Percentiles rank a stretch among this genome's conserved stretches.
Conservation (phyloP, 2,329 filamentous ascomycete species). For the Colletotrichum zoysiae region DNA sequence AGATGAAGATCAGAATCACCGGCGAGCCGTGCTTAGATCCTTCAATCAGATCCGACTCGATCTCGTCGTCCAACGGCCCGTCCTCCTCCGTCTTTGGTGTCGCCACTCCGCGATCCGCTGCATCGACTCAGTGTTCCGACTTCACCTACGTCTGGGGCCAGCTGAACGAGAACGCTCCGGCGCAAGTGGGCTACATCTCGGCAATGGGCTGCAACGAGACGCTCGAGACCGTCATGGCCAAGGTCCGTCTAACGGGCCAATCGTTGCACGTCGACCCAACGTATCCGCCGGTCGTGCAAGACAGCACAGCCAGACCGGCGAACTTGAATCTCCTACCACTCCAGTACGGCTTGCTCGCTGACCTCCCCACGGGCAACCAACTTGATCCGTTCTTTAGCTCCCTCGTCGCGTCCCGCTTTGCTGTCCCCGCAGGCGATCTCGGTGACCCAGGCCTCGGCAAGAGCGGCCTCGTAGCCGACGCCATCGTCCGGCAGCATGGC, state of each 20-base stretch:
- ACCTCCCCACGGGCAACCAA: conserved; percentile 45
- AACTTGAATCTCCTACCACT: conserved; percentile 46
- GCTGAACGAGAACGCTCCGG: conserved; percentile 45
- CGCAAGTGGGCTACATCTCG: conserved; percentile 48
- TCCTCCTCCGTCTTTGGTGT: conserved; percentile 46
- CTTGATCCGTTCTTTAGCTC: conserved; percentile 54
- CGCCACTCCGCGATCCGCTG: conserved; percentile 38
- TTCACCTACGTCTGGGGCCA: conserved; percentile 54
- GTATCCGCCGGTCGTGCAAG: conserved; percentile 47
- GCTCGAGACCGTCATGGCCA: conserved; percentile 47
- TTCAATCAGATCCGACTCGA: conserved; percentile 42
- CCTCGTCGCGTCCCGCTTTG: conserved; percentile 51
- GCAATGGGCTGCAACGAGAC: conserved; percentile 56
- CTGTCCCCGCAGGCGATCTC: conserved; percentile 47
- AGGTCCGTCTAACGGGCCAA: conserved; percentile 45
- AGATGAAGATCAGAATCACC: conserved; percentile 43
- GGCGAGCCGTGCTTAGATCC: conserved; percentile 43
- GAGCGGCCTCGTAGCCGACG: conserved; percentile 46
- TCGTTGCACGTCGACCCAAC: conserved; percentile 47
- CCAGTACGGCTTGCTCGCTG: conserved; percentile 49
- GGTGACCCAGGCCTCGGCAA: conserved; percentile 41
- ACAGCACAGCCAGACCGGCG: conserved; percentile 43
- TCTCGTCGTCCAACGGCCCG: conserved; percentile 33
- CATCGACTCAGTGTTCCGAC: conserved; percentile 48
- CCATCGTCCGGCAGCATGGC: conserved; percentile 53